Evolutionary conservation across 2,329 filamentous ascomycete species (phyloP), one percentile per base, ranked within the genome.

Genomic region (Teratosphaeria epicoccoides): DNA sequence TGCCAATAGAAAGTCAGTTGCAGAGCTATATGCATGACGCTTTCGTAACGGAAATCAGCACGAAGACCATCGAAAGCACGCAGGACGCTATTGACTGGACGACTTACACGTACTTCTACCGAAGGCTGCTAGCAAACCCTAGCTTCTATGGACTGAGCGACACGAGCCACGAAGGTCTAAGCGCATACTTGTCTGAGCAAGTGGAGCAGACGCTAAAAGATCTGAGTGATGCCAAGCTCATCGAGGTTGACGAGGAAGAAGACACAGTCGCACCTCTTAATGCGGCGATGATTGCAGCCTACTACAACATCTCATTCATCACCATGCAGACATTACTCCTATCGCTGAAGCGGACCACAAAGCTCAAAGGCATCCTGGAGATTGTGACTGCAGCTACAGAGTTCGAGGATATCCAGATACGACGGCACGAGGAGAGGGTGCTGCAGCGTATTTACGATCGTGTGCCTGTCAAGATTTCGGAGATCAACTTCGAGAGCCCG

Each of bases 231-330:
- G 90, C 89, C 29, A 95, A 94, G 76, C 91, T 98, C 57, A 89
- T 98, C 59, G 90, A 97, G 61, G 80, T 95, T 47, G 91, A 97
- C 58, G 89, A 94, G 47, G 91, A 76, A 3, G 74, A 97, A 65
- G 91, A 95, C 62, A 84, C 83, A 1, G 84, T 97, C 44, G 80
- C 86, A 17, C 90, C 93, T 12, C 81, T 95, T 62, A 97, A 98
- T 68, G 87, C 91, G 2, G 93, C 93, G 59, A 96, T 96, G 87
- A 97, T 98, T 65, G 89, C 88, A 9, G 89, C 93, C 1, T 97
- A 98, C 76, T 98, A 98, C 78, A 97, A 96, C 71, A 95, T 98
- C 65, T 96, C 91, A 5, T 97, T 96, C 73, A 87, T 95, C 68
- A 98, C 93, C 2, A 98, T 98, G 90, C 91, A 98, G 72, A 98